A percentile compares a stretch with the other conserved stretches of the same genome.
These are phyloP conservation scores for Umbelopsis ramanniana DNA, from an alignment of 192 early-diverging fungal genomes.

Conservation along the genomic window DNA sequence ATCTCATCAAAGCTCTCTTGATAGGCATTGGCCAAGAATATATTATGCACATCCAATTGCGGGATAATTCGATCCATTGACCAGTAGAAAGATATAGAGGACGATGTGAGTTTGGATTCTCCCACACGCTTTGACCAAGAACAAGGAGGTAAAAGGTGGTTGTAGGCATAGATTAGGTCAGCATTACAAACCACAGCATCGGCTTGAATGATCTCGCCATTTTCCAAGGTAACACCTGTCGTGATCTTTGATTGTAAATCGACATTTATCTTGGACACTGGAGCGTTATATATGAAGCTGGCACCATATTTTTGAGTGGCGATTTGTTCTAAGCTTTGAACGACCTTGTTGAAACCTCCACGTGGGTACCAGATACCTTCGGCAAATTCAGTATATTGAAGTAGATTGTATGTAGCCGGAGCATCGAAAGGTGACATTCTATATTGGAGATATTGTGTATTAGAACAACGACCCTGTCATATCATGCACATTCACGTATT, in stretches of 20 bases:
- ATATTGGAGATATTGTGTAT: neutral
- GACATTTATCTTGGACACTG: slow-evolving; percentile 51
- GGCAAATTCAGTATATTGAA: slow-evolving; percentile 59
- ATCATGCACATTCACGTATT: too few relatives aligned
- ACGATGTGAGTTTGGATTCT: slow-evolving; percentile 54
- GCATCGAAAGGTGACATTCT: slow-evolving; percentile 66
- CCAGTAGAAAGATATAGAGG: slow-evolving; percentile 61
- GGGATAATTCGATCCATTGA: slow-evolving; percentile 47
- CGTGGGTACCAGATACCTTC: slow-evolving; percentile 62
- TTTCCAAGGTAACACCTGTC: slow-evolving; percentile 54
- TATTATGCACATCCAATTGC: slow-evolving; percentile 57
- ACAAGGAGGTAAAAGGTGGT: slow-evolving; percentile 50
- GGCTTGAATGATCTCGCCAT: slow-evolving; percentile 44
- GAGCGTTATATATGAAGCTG: slow-evolving; percentile 43
- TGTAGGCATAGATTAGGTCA: slow-evolving; percentile 58
- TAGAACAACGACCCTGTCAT: neutral
- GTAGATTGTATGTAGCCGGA: slow-evolving; percentile 57
- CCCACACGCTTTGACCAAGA: slow-evolving; percentile 36
- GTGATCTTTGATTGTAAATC: slow-evolving; percentile 25
- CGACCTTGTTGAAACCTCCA: slow-evolving; percentile 59
- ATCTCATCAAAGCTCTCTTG: slow-evolving; percentile 57
- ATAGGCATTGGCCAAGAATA: slow-evolving; percentile 58
- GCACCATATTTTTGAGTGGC: slow-evolving; percentile 46
- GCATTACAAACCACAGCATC: slow-evolving; percentile 63
- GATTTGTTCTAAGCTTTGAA: slow-evolving; percentile 46